Evolutionary conservation across 2,329 filamentous ascomycete species (phyloP), one percentile per base, ranked within the genome.

Genomic region (Penicillium sp.): DNA sequence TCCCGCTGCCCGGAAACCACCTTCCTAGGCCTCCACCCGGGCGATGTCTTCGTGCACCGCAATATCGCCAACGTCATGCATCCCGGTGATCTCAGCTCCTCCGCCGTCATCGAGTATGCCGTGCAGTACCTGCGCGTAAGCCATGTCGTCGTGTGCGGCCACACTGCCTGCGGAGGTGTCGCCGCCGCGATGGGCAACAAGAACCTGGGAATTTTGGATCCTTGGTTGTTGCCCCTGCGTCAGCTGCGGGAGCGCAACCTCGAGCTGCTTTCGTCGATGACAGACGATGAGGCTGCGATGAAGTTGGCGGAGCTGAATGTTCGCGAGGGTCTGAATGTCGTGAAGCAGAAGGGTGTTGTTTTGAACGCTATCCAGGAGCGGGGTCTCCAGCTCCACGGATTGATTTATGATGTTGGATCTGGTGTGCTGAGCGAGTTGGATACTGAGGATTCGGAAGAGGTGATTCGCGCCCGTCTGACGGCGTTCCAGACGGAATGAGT

Each of bases 61-160:
- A 95, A 95, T 79, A 92, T 96, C 71, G 91, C 90, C 74, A 95
- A 95, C 78, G 85, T 93, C 67, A 77, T 95, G 59, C 85, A 86
- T 54, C 79, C 86, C 18, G 86, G 85, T 65, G 91, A 96, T 71
- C 83, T 93, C 71, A 90, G 85, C 76, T 86, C 86, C 32, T 81
- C 85, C 10, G 84, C 86, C 52, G 90, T 93, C 43, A 87, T 95
- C 69, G 87, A 93, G 69, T 95, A 88, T 70, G 88, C 90, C 42
- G 89, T 95, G 55, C 78, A 76, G 54, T 81, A 89, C 69, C 78
- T 95, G 34, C 85, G 87, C 64, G 86, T 89, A 59, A 81, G 83
- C 62, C 82, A 85, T 72, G 77, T 86, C 52, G 80, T 87, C 44
- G 75, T 87, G 22, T 86, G 83, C 66, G 84, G 84, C 4, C 84